Base-by-base conservation (phyloP, 345 rosid genomes). In the Eucalyptus cloeziana region DNA sequence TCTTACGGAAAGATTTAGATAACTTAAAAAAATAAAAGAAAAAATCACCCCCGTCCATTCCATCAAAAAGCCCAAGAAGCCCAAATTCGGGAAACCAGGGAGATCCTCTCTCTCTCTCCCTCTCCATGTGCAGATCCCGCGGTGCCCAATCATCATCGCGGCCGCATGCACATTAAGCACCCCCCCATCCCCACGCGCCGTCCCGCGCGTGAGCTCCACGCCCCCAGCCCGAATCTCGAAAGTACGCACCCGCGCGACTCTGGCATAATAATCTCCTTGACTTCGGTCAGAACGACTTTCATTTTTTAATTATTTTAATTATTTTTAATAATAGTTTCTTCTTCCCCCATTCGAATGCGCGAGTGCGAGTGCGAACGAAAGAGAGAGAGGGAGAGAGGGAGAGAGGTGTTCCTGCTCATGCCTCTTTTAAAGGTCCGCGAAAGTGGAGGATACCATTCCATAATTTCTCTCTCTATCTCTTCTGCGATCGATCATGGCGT, bases 81-180 rank as follows among this genome's bases (percentile, higher is more conserved):
- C 47, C 83, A 76, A 40, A 37, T 37, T 21, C 30, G 83, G 83
- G 27, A 40, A 76, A 76, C 44, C 85, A 11, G 81, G 44, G 24
- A 69, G 22, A 69, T 69, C 81, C 80, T 19, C 44, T 16, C 80
- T 31, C 76, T 30, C 37, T 19, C 21, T 31, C 43, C 22, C 3
- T 37, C 47, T 19, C 47, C 85, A 76, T 76, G 85, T 76, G 85
- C 85, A 6, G 85, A 40, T 40, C 85, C 85, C 30, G 85, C 85
- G 85, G 85, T 37, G 85, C 45, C 85, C 85, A 76, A 76, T 76
- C 47, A 76, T 76, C 85, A 76, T 40, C 47, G 47, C 47, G 27
- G 30, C 15, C 85, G 85, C 85, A 76, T 76, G 85, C 47, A 76
- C 30, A 43, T 6, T 76, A 22, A 27, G n/a, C 0, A 5, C 27